Conservation (phyloP, 2,329 filamentous ascomycete species). For the Botryotinia narcissicola region DNA sequence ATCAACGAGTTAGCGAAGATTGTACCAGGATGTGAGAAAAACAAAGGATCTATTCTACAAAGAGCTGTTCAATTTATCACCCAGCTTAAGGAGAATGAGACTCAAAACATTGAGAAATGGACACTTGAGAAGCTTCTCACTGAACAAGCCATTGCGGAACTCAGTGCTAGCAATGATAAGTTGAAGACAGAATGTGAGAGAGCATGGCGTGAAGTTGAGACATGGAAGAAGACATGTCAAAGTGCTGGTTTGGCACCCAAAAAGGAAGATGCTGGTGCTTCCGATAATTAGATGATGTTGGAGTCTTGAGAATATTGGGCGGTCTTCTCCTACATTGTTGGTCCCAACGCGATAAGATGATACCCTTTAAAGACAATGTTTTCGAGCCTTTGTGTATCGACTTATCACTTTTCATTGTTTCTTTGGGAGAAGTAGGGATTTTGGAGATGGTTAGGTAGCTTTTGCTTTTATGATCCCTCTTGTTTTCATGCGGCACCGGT, state of each 20-base stretch:
- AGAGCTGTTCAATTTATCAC: constrained; percentile 92
- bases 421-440: constrained; percentile 10
- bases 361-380: constrained; percentile 35
- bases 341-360: constrained; percentile 34
- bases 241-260: constrained; percentile 54
- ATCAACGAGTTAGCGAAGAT: constrained; percentile 98
- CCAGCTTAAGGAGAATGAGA: constrained; percentile 90
- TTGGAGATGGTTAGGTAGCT: constrained; percentile 17
- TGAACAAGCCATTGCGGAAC: constrained; percentile 84
- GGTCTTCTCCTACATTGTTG: constrained; percentile 30
- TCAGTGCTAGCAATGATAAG: constrained; percentile 84
- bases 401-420: constrained; percentile 25
- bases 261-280: constrained; percentile 42
- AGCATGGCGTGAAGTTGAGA: constrained; percentile 73
- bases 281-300: constrained; percentile 34
- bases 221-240: constrained; percentile 71
- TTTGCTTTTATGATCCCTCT: constrained; percentile 13
- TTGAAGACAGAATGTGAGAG: constrained; percentile 77
- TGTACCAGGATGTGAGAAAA: constrained; percentile 96
- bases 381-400: constrained; percentile 35
- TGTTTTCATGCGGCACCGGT: constrained; percentile 1
- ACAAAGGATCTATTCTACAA: constrained; percentile 94
- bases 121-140: constrained; percentile 86
- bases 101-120: constrained; percentile 93
- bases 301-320: constrained; percentile 31